Conservation (phyloP, 495 filamentous ascomycete genomes). For the Gamarada debralockiae region DNA sequence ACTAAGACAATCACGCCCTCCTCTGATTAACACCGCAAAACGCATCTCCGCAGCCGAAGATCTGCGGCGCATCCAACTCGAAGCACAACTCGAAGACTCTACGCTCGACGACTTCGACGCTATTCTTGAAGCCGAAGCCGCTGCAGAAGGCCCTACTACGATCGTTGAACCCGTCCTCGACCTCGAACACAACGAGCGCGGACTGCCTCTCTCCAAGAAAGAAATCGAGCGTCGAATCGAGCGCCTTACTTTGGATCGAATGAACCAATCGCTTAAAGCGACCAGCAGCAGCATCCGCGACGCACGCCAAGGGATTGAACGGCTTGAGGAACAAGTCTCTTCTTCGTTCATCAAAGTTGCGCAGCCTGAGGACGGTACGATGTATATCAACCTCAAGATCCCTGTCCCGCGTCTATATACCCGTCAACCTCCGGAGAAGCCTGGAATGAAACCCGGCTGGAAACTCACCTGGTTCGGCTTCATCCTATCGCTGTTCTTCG, state of each 20-base stretch:
- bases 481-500: slow-evolving; percentile 37
- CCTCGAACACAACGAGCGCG: slow-evolving; percentile 28
- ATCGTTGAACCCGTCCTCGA: slow-evolving; percentile 15
- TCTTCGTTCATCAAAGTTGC: slow-evolving; percentile 13
- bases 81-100: slow-evolving; percentile 48
- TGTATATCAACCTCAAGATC: slow-evolving; percentile 35
- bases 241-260: slow-evolving; percentile 49
- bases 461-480: slow-evolving; percentile 57
- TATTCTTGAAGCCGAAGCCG: not conserved
- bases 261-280: slow-evolving; percentile 56
- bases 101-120: slow-evolving; percentile 38
- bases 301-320: slow-evolving; percentile 61
- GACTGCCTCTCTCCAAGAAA: slow-evolving; percentile 29
- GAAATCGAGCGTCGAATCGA: slow-evolving; percentile 34
- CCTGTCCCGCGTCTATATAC: slow-evolving; percentile 58
- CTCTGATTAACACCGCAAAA: slow-evolving; percentile 42
- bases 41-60: slow-evolving; percentile 46
- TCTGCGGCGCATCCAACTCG: slow-evolving; percentile 41
- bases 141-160: slow-evolving; percentile 4
- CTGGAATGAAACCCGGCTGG: slow-evolving; percentile 5
- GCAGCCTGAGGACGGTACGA: not conserved
- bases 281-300: slow-evolving; percentile 60
- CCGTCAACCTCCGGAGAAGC: slow-evolving; percentile 1
- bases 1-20: not conserved
- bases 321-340: slow-evolving; percentile 58